A percentile compares a stretch with the other conserved stretches of the same genome.
phyloP scores from a whole-genome alignment of 306 rosid genomes.

The Medicago ruthenica region DNA sequence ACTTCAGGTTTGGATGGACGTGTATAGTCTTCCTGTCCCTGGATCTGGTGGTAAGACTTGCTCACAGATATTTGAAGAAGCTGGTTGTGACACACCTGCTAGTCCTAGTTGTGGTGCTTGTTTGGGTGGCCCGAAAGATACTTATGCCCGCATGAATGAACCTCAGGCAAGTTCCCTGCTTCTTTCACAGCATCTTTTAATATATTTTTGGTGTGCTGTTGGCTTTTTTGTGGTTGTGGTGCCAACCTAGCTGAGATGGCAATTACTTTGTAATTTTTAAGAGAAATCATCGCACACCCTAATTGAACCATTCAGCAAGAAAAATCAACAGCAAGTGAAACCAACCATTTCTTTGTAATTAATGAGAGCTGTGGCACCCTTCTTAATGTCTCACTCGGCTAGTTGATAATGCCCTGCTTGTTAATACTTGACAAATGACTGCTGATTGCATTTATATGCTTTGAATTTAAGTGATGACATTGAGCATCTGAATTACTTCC shows the following conservation, averaged over 20 bases:
- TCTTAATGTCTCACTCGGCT: not conserved
- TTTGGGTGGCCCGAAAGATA: conserved; percentile 96
- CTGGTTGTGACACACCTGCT: conserved; percentile 98
- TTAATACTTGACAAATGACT: not conserved
- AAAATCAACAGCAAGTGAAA: no score
- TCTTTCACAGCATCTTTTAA: conserved; percentile 21
- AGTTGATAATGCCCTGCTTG: not conserved
- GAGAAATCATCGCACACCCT: no score
- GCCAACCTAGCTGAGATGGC: no score
- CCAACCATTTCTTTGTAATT: no score
- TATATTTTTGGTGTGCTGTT: not conserved
- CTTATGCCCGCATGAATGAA: conserved; percentile 89
- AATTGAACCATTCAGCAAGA: no score
- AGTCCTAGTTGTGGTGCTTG: conserved; percentile 98
- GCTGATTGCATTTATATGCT: conserved; percentile 25
- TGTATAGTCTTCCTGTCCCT: conserved; percentile 78
- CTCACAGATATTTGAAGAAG: conserved; percentile 98
- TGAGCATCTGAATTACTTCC: conserved; percentile 23
- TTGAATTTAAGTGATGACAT: not conserved
- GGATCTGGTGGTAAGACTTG: conserved; percentile 97
- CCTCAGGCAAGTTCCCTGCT: conserved; percentile 64
- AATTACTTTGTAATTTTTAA: no score
- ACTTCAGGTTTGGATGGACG: conserved; percentile 91
- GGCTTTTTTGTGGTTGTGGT: no score
- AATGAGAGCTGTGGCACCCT: no score